A percentile compares a stretch with the other conserved stretches of the same genome.
phyloP scores from a whole-genome alignment of 495 filamentous ascomycete species.

The Aspergillus homomorphus region DNA sequence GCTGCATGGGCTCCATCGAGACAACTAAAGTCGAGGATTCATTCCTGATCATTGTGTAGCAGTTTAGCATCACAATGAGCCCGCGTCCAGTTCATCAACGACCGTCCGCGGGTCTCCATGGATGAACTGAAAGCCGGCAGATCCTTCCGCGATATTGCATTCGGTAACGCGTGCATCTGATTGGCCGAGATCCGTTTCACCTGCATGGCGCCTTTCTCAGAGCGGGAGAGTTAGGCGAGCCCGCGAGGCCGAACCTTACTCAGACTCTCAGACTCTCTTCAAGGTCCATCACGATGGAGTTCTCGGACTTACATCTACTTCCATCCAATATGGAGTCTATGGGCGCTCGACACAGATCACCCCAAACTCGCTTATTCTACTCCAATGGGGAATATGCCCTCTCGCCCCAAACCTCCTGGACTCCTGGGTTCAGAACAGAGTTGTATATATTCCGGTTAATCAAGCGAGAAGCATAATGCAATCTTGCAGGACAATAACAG shows the following conservation, averaged over 20 bases:
- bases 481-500: neutral
- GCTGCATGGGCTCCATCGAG: neutral
- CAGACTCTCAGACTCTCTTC: neutral
- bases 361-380: neutral
- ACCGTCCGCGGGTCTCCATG: neutral
- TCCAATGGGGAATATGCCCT: neutral
- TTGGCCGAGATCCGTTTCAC: slow-evolving; percentile 26
- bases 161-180: slow-evolving; percentile 40
- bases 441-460: neutral
- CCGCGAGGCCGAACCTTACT: neutral
- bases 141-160: slow-evolving; percentile 9
- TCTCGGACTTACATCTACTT: neutral
- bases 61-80: neutral
- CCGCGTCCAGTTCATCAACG: neutral
- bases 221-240: slow-evolving; percentile 45
- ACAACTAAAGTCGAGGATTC: neutral
- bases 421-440: neutral
- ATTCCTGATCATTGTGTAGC: neutral
- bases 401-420: no score
- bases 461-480: neutral
- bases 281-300: neutral
- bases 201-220: slow-evolving; percentile 33
- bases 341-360: neutral
- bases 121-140: slow-evolving; percentile 1
- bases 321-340: slow-evolving; percentile 11